Base-by-base conservation (phyloP, 768 basidiomycete genomes). In the Rhodocollybia butyracea region DNA sequence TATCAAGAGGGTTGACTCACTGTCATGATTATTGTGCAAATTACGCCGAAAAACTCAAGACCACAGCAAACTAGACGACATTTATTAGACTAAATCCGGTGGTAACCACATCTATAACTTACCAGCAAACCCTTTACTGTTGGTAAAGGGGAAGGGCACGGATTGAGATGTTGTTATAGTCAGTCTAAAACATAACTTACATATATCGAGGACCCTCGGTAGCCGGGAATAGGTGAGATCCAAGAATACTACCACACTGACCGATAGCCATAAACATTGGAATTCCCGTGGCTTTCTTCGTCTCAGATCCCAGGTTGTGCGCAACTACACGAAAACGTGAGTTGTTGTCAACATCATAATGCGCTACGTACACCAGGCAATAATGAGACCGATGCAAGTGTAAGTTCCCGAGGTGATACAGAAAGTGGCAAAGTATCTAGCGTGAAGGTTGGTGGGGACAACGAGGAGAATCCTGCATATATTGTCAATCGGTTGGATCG, bases 241-340 rank as follows among this genome's bases (percentile, higher is more conserved):
- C 88, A n/a, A 88, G 73, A 45, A 89, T 70, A 57, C 87, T 87
- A 12, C 88, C 89, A 48, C 86, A 83, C 63, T 91, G 89, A 0
- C 89, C 89, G 34, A 91, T 88, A 11, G 86, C 79, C 83, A 89
- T 89, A 64, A 89, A 89, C 70, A 88, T 77, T 8, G 87, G 86
- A 30, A 89, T 85, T 0, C 88, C 88, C 0, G 87, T 82, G 0
- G 89, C 88, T 54, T 81, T 83, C 68, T 91, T 89, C 0, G 85
- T 84, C 61, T 91, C 89, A 0, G 88, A 89, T 3, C 87, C 88
- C 6, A 89, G 76, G 61, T 89, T 91, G 61, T 89, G 87, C 3
- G 85, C 81, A 60, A 79, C 85, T 89, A 54, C n/a, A 39, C 51
- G 19, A 7, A 17, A 40, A 48, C 45, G 2, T 34, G 17, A 36